phyloP scores from a whole-genome alignment of 208 protist species.

The Tritrichomonas musculus region DNA sequence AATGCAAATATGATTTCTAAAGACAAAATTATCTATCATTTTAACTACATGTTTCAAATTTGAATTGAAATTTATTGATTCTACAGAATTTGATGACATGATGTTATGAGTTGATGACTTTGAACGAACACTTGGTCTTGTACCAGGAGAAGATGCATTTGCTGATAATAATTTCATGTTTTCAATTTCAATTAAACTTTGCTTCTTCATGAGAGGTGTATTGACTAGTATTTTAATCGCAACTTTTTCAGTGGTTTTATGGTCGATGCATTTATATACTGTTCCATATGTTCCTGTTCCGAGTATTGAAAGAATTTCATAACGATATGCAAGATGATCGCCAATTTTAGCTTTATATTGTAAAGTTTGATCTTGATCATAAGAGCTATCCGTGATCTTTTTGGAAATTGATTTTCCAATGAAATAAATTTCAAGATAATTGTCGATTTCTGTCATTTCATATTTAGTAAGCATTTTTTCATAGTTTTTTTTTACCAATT shows the following conservation, averaged over 20 bases:
- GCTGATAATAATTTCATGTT: not conserved
- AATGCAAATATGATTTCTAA: constrained; percentile 49
- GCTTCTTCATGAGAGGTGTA: constrained; percentile 46
- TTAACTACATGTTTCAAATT: not conserved
- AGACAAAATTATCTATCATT: constrained; percentile 42
- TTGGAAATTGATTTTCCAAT: not conserved
- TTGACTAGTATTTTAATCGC: constrained; percentile 62
- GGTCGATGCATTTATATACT: constrained; percentile 69
- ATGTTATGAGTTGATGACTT: no score
- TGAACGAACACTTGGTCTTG: no score
- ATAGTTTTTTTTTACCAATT: not conserved
- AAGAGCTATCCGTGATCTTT: no score
- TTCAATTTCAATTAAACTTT: not conserved
- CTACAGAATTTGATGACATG: no score
- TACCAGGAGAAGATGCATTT: no score
- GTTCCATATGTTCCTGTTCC: constrained; percentile 78
- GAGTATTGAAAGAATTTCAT: constrained; percentile 64
- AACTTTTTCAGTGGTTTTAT: constrained; percentile 55
- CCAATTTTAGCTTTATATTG: not conserved
- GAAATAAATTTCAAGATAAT: not conserved
- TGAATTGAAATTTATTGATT: no score
- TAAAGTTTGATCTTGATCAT: not conserved
- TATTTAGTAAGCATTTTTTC: not conserved
- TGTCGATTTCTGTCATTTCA: not conserved
- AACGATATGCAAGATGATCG: constrained; percentile 63